These are phyloP conservation scores for Neurospora sp. DNA, from an alignment of 2,329 filamentous ascomycete genomes.

Conservation along the genomic window DNA sequence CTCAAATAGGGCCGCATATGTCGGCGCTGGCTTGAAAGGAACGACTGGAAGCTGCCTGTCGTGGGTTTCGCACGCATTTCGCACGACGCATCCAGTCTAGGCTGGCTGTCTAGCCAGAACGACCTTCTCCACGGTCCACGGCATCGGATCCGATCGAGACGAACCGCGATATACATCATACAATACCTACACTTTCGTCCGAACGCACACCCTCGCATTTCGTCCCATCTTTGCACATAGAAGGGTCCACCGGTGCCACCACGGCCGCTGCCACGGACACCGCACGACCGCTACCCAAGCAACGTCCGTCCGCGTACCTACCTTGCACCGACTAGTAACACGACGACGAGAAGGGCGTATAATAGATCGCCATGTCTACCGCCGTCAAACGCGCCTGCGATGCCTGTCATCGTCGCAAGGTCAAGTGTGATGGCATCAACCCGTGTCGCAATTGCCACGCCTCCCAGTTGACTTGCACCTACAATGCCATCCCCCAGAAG, in stretches of 20 bases:
- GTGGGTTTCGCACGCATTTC: slow-evolving; percentile 10
- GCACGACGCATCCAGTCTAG: neutral
- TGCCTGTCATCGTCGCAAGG: slow-evolving; percentile 64
- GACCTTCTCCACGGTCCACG: neutral
- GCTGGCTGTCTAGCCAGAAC: neutral
- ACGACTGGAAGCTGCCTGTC: slow-evolving; percentile 3
- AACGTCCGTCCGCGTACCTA: slow-evolving; percentile 3
- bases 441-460: slow-evolving; percentile 63
- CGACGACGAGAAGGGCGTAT: neutral
- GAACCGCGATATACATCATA: neutral
- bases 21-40: slow-evolving; percentile 4
- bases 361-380: slow-evolving; percentile 31
- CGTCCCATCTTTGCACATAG: neutral
- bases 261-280: slow-evolving; percentile 3
- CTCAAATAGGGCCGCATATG: slow-evolving; percentile 14
- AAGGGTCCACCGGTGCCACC: slow-evolving; percentile 2
- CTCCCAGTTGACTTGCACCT: slow-evolving; percentile 59
- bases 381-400: slow-evolving; percentile 58
- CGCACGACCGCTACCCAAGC: slow-evolving; percentile 2
- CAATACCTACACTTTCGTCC: neutral
- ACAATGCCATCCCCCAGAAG: slow-evolving; percentile 66
- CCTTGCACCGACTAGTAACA: neutral
- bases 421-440: slow-evolving; percentile 62
- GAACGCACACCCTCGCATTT: neutral
- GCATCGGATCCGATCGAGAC: neutral